phyloP scores from a whole-genome alignment of 371 early-diverging fungal genomes.

The Rhizopus arrhizus region DNA sequence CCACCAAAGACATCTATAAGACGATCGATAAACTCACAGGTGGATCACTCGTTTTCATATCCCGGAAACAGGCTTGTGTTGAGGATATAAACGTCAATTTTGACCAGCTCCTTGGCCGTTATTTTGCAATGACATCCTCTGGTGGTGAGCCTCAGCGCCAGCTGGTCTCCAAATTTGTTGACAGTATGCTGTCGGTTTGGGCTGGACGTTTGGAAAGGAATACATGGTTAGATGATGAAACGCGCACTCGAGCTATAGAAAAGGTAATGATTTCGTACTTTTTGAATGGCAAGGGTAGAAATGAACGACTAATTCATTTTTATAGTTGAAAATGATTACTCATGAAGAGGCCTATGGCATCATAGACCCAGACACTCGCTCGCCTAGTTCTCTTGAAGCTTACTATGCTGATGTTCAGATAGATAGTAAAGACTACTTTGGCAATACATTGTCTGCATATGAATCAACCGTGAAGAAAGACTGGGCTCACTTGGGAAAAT shows the following conservation, averaged over 20 bases:
- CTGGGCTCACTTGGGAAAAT: constrained; percentile 39
- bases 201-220: constrained; percentile 39
- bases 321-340: constrained; percentile 28
- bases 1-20: constrained; percentile 19
- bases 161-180: constrained; percentile 36
- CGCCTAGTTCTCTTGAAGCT: constrained; percentile 41
- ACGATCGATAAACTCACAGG: constrained; percentile 29
- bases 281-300: not conserved
- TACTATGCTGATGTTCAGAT: constrained; percentile 46
- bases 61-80: constrained; percentile 56
- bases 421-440: constrained; percentile 38
- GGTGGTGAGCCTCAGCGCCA: constrained; percentile 40
- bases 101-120: constrained; percentile 58
- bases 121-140: constrained; percentile 52
- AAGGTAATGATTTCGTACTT: constrained; percentile 37
- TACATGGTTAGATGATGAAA: constrained; percentile 59
- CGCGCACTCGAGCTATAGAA: constrained; percentile 46
- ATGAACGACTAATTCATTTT: no score
- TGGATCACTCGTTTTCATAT: constrained; percentile 38
- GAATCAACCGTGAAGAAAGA: constrained; percentile 24
- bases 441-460: constrained; percentile 35
- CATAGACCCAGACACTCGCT: constrained; percentile 48
- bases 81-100: constrained; percentile 36
- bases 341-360: constrained; percentile 58
- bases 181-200: constrained; percentile 34